Conservation (phyloP, 148 eudicot species). For the Polygonum maritimum region DNA sequence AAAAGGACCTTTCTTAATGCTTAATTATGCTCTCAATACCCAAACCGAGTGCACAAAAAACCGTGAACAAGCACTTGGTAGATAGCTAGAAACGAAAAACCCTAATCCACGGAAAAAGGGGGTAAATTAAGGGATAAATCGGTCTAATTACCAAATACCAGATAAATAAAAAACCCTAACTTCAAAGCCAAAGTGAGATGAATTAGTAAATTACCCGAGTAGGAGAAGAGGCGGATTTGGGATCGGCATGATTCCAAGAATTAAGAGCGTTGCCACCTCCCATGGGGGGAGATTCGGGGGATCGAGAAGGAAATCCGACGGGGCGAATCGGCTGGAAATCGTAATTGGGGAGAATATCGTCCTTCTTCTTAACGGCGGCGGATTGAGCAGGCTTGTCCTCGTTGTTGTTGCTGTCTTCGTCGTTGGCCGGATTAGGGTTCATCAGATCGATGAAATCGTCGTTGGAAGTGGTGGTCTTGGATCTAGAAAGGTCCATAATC, state of each 20-base stretch:
- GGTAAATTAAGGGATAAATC: background rate
- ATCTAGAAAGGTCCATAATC: conserved; percentile 89
- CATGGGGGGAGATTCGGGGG: conserved; percentile 21
- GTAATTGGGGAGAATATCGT: conserved; percentile 60
- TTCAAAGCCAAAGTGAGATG: background rate
- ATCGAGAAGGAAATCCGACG: conserved; percentile 4
- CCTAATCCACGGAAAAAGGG: background rate
- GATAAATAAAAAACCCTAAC: background rate
- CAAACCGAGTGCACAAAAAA: background rate
- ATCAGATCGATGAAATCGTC: conserved; percentile 68
- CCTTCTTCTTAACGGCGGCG: conserved; percentile 27
- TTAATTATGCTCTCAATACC: background rate
- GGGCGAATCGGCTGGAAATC: conserved; percentile 86
- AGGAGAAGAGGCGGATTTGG: background rate
- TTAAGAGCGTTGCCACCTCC: conserved; percentile 25
- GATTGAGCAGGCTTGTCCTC: background rate
- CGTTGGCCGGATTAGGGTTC: conserved; percentile 39
- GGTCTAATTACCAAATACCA: background rate
- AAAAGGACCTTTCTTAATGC: background rate
- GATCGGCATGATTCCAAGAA: conserved; percentile 55
- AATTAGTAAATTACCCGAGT: background rate
- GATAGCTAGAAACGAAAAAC: background rate
- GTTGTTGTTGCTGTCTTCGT: background rate
- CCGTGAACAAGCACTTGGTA: background rate
- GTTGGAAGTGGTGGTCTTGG: conserved; percentile 24